Base-by-base conservation (phyloP, 202 grass and related monocot species). In the Setaria viridis region DNA sequence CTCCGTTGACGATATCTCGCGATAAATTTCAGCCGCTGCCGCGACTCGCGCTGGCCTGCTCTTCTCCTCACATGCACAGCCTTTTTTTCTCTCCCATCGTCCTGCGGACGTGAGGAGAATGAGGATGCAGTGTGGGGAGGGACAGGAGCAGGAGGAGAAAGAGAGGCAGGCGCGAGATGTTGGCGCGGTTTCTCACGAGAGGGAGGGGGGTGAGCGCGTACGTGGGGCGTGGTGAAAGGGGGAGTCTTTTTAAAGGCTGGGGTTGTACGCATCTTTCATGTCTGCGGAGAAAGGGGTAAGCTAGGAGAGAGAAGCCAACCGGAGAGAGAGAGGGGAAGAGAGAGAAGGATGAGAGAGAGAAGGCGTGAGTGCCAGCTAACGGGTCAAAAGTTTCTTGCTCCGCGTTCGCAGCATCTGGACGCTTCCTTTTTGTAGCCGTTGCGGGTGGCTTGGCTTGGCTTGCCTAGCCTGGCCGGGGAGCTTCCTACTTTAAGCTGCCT, bases 181-280 rank as follows among this genome's bases (percentile, higher is more conserved):
- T 41, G 39, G 39, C 0, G 66, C 21, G 56, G 29, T 43, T 14
- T 60, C 46, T 42, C 7, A 6, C 51, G 67, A 30, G 11, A 9
- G 2, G 48, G 60, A 33, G 11, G 25, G 0, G 4, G 29, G 8
- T 6, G 14, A 11, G 73, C 0, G 13, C 17, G 77, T 69, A 58
- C 71, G 85, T 62, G 85, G 79, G 62, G 62, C 8, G 35, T 11
- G 42, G 47, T 29, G 84, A 74, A 80, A 80, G 67, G 68, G 53
- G 48, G 47, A 45, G 77, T 57, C 59, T 67, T 87, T 87, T 81
- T 57, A 87, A 87, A 81, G 77, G 69, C 59, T 86, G 69, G 76
- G 60, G 34, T 30, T 80, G 84, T 86, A 80, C 84, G 76, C 84
- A 72, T 72, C 84, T 85, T 85, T 79, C 56, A 20, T 33, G 76